These are phyloP conservation scores for Pseudonectria foliicola DNA, from an alignment of 2,329 filamentous ascomycete genomes.

Conservation along the genomic window DNA sequence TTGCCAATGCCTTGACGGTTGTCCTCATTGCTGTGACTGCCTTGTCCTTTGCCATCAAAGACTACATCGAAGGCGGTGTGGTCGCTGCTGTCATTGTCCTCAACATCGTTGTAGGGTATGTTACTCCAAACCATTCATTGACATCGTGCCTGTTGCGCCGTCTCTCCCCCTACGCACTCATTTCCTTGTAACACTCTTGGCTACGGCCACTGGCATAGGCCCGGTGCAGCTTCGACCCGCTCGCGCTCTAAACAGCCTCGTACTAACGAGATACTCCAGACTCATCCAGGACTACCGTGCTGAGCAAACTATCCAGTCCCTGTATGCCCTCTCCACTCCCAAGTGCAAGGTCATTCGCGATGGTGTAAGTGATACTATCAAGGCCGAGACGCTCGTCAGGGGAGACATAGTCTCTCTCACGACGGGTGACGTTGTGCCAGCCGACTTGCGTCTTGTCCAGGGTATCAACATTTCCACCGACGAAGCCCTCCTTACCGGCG, in stretches of 20 bases:
- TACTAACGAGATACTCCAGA: slow-evolving; percentile 28
- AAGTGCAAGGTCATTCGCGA: slow-evolving; percentile 53
- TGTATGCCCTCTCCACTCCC: slow-evolving; percentile 50
- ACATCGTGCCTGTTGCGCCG: not conserved
- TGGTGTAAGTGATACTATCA: slow-evolving; percentile 42
- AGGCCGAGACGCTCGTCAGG: slow-evolving; percentile 52
- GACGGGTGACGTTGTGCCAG: slow-evolving; percentile 63
- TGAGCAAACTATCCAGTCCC: slow-evolving; percentile 55
- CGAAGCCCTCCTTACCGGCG: slow-evolving; percentile 66
- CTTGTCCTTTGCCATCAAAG: slow-evolving; percentile 57
- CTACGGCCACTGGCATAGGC: no score
- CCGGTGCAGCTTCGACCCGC: no score
- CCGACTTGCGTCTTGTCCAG: slow-evolving; percentile 58
- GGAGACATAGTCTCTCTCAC: slow-evolving; percentile 58
- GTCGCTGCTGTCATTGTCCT: slow-evolving; percentile 58
- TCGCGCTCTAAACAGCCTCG: slow-evolving; percentile 6
- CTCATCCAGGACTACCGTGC: slow-evolving; percentile 55
- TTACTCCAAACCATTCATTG: slow-evolving; percentile 5
- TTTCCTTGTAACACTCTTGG: no score
- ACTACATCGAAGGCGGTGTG: slow-evolving; percentile 57
- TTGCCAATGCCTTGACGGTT: slow-evolving; percentile 69
- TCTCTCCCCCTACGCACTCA: not conserved
- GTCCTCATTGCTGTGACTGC: slow-evolving; percentile 71
- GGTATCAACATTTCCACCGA: slow-evolving; percentile 71
- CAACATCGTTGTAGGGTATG: slow-evolving; percentile 60